These are phyloP conservation scores for Lecanoromycetidae sp. DNA, from an alignment of 2,329 filamentous ascomycete species.

Conservation along the genomic window DNA sequence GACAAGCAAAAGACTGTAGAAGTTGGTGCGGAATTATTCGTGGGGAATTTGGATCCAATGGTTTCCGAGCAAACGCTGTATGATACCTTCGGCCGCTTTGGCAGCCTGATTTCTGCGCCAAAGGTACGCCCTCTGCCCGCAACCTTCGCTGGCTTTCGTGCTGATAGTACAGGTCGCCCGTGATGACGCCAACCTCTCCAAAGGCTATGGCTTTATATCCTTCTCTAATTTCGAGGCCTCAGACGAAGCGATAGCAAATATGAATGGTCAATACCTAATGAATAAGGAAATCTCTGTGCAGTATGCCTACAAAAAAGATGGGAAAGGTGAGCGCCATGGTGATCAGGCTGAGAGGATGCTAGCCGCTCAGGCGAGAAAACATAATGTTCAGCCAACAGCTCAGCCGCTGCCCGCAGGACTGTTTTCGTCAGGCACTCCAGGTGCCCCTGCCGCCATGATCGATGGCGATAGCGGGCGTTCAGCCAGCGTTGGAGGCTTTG, in stretches of 20 bases:
- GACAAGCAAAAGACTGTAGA: slow-evolving; percentile 91
- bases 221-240: slow-evolving; percentile 89
- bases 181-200: slow-evolving; percentile 76
- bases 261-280: slow-evolving; percentile 93
- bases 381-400: slow-evolving; percentile 75
- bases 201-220: slow-evolving; percentile 93
- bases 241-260: slow-evolving; percentile 78
- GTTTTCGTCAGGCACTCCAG: slow-evolving; percentile 37
- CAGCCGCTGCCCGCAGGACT: slow-evolving; percentile 66
- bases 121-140: slow-evolving; percentile 49
- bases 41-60: slow-evolving; percentile 88
- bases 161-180: slow-evolving; percentile 47
- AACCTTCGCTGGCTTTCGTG: not conserved
- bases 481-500: slow-evolving; percentile 25
- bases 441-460: slow-evolving; percentile 34
- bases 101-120: slow-evolving; percentile 67
- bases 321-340: slow-evolving; percentile 90
- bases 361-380: slow-evolving; percentile 81
- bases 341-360: slow-evolving; percentile 87
- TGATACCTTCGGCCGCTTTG: slow-evolving; percentile 89
- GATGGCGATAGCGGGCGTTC: slow-evolving; percentile 26
- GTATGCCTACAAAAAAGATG: slow-evolving; percentile 99
- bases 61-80: slow-evolving; percentile 93
- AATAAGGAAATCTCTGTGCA: slow-evolving; percentile 95
- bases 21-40: slow-evolving; percentile 91